Percentiles rank a stretch among this genome's conserved stretches.
phyloP scores from a whole-genome alignment of 2,329 filamentous ascomycete species.

The Sporothrix variecibatus region DNA sequence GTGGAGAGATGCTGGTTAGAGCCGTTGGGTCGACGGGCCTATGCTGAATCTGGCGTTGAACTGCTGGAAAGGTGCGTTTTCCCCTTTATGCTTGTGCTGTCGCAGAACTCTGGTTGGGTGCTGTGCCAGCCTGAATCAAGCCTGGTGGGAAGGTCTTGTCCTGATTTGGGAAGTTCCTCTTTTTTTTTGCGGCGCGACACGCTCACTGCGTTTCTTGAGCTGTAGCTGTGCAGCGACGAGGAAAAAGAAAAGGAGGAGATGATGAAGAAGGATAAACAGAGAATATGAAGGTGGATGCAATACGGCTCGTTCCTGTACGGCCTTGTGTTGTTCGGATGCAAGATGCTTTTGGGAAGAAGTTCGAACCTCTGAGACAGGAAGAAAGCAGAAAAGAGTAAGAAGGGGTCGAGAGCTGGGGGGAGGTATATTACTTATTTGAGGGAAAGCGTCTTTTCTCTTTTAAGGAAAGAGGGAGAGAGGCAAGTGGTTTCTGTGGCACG shows the following conservation, averaged over 20 bases:
- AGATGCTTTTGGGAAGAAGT: neutral
- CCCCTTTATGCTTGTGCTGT: constrained; percentile 44
- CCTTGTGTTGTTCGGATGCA: neutral
- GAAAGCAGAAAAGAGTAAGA: constrained; percentile 25
- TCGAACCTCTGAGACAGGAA: constrained; percentile 21
- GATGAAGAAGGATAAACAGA: neutral
- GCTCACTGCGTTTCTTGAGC: constrained; percentile 13
- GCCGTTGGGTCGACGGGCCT: constrained; percentile 64
- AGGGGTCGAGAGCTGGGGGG: constrained; percentile 24
- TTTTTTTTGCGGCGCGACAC: constrained; percentile 26
- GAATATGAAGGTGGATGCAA: constrained; percentile 2
- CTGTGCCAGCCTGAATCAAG: constrained; percentile 46
- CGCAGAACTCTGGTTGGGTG: constrained; percentile 58
- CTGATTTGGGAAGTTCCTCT: constrained; percentile 31
- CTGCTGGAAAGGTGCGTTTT: constrained; percentile 51
- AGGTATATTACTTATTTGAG: constrained; percentile 33
- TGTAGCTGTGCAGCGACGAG: neutral
- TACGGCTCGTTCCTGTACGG: neutral
- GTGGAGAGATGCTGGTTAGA: constrained; percentile 67
- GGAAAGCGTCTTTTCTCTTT: constrained; percentile 31
- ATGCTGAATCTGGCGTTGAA: constrained; percentile 65
- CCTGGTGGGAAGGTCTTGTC: constrained; percentile 43
- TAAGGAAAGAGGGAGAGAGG: constrained; percentile 29
- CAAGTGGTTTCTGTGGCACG: constrained; percentile 30
- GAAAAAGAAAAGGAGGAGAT: neutral